Conservation (phyloP, 73 alveolate species). For the Tetrahymena elliotti region DNA sequence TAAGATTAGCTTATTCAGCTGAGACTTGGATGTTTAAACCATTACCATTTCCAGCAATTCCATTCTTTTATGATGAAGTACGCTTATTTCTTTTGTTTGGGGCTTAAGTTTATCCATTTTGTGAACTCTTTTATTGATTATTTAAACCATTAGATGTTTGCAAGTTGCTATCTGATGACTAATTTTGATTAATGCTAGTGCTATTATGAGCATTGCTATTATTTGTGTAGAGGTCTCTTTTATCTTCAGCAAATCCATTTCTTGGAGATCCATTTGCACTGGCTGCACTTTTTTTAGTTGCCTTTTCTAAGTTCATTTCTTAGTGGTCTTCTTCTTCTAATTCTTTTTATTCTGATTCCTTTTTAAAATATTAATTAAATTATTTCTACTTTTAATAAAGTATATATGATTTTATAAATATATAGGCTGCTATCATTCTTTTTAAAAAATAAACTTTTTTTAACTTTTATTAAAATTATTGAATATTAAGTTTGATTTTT, state of each 20-base stretch:
- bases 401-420: no score
- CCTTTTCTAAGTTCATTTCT: background rate
- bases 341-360: background rate
- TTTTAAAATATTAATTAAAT: background rate
- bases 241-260: background rate
- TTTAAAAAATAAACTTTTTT: no score
- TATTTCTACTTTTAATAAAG: background rate
- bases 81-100: background rate
- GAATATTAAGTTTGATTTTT: background rate
- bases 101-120: background rate
- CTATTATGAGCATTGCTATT: background rate
- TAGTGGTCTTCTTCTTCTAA: background rate
- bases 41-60: background rate
- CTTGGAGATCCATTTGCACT: background rate
- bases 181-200: background rate
- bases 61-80: background rate
- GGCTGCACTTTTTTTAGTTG: background rate
- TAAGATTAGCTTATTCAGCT: background rate
- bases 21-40: background rate
- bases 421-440: background rate
- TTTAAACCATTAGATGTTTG: background rate
- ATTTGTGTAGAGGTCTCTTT: background rate
- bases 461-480: no score
- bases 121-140: background rate
- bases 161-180: background rate